Conservation (phyloP, 2,329 filamentous ascomycete species). For the Fragosphaeria purpurea region DNA sequence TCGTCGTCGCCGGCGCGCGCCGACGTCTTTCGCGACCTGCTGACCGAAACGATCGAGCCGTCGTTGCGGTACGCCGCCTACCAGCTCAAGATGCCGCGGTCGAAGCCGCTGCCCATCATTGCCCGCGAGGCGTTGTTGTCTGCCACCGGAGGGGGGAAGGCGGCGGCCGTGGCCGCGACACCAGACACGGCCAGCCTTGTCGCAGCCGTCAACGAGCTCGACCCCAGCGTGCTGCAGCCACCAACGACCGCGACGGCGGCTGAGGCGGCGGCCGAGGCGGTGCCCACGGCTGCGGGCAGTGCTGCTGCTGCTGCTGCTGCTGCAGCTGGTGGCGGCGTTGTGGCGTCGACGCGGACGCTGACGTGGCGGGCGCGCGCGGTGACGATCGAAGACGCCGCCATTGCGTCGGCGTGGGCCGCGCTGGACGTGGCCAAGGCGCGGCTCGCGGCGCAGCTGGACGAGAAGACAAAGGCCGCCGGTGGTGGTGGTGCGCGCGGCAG, state of each 20-base stretch:
- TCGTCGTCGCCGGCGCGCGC: constrained; percentile 48
- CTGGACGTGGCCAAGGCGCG: constrained; percentile 46
- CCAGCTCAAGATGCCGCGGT: constrained; percentile 78
- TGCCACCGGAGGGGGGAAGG: too few relatives aligned
- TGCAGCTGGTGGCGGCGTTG: constrained; percentile 21
- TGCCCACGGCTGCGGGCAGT: constrained; percentile 17
- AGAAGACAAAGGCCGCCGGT: too few relatives aligned
- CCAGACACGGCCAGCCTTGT: constrained; percentile 52
- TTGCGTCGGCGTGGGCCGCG: constrained; percentile 70
- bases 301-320: constrained; percentile 22
- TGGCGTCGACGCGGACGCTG: constrained; percentile 61
- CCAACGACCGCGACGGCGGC: constrained; percentile 37
- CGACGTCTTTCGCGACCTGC: constrained; percentile 76
- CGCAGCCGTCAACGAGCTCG: constrained; percentile 57
- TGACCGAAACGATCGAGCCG: constrained; percentile 80
- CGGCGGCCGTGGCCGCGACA: constrained; percentile 58
- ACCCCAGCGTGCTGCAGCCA: constrained; percentile 54
- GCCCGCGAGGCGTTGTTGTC: constrained; percentile 72
- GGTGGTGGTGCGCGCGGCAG: constrained; percentile 25
- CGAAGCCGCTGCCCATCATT: constrained; percentile 68
- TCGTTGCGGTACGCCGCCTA: constrained; percentile 93
- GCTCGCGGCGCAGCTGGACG: constrained; percentile 39
- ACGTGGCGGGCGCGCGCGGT: constrained; percentile 81
- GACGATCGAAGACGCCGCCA: constrained; percentile 83
- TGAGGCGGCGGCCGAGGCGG: too few relatives aligned